Conservation (phyloP, 495 filamentous ascomycete genomes). For the Tuber borchii region DNA sequence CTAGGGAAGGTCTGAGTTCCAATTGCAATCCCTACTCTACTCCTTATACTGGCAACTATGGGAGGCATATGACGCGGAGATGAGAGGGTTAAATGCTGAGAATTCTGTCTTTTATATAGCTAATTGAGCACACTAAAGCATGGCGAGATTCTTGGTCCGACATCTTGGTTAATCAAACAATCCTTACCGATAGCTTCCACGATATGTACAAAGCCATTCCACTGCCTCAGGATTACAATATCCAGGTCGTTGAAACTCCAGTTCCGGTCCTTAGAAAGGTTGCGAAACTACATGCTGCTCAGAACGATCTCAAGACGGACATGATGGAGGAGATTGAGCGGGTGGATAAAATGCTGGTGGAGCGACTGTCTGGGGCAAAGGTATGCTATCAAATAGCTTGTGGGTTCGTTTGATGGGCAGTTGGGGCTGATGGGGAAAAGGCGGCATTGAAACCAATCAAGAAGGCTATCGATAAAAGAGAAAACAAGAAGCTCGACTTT, state of each 20-base stretch:
- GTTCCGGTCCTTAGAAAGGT: slow-evolving; percentile 59
- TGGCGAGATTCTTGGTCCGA: slow-evolving; percentile 84
- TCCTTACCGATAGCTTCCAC: slow-evolving; percentile 65
- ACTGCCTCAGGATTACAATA: slow-evolving; percentile 54
- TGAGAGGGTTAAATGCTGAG: slow-evolving; percentile 23
- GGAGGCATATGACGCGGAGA: neutral
- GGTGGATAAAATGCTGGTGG: slow-evolving; percentile 67
- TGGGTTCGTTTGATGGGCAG: neutral
- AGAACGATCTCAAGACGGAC: slow-evolving; percentile 68
- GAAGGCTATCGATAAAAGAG: slow-evolving; percentile 86
- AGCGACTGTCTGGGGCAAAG: slow-evolving; percentile 56
- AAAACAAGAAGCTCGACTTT: slow-evolving; percentile 83
- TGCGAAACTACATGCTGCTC: slow-evolving; percentile 60
- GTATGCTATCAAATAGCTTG: slow-evolving; percentile 12
- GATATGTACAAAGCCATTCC: slow-evolving; percentile 76
- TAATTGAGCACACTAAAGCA: slow-evolving; percentile 70
- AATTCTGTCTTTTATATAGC: slow-evolving; percentile 47
- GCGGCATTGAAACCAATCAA: slow-evolving; percentile 67
- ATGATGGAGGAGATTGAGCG: slow-evolving; percentile 64
- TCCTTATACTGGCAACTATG: slow-evolving; percentile 1
- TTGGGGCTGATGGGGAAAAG: slow-evolving; percentile 48
- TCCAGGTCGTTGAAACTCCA: slow-evolving; percentile 57
- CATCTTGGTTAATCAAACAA: slow-evolving; percentile 64
- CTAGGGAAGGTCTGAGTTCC: slow-evolving; percentile 30
- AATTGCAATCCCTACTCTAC: slow-evolving; percentile 6